These are phyloP conservation scores for Alternaria tenuissima DNA, from an alignment of 2,329 filamentous ascomycete species.

Conservation along the genomic window DNA sequence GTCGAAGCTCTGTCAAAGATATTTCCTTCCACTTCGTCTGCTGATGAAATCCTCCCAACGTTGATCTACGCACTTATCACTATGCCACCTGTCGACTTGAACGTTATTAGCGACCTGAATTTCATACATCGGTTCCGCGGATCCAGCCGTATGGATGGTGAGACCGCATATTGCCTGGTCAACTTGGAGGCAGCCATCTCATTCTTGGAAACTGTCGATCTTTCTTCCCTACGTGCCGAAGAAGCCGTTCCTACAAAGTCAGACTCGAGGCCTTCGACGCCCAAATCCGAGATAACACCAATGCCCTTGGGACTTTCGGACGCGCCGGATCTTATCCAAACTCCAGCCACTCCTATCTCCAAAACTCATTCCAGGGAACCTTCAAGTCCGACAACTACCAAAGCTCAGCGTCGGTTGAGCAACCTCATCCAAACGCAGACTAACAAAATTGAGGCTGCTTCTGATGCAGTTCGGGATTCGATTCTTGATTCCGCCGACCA, in stretches of 20 bases:
- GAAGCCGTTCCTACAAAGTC: conserved; percentile 69
- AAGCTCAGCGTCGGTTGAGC: conserved; percentile 79
- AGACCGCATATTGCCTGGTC: conserved; percentile 94
- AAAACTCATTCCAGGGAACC: conserved; percentile 33
- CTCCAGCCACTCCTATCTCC: conserved; percentile 46
- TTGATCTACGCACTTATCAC: conserved; percentile 96
- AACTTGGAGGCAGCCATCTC: conserved; percentile 95
- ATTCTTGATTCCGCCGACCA: conserved; percentile 86
- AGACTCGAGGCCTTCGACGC: conserved; percentile 58
- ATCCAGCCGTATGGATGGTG: conserved; percentile 85
- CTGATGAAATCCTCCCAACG: conserved; percentile 96
- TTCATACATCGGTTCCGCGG: conserved; percentile 94
- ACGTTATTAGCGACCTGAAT: conserved; percentile 91
- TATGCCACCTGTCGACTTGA: conserved; percentile 82
- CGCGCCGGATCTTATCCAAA: conserved; percentile 50
- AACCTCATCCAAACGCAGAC: conserved; percentile 86
- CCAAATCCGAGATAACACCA: conserved; percentile 48
- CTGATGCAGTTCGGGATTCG: conserved; percentile 75
- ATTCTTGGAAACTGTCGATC: conserved; percentile 93
- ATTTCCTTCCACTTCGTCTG: conserved; percentile 79
- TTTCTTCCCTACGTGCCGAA: conserved; percentile 85
- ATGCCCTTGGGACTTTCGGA: conserved; percentile 52
- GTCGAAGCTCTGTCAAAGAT: conserved; percentile 80
- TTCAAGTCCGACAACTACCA: conserved; percentile 50
- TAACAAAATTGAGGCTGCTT: conserved; percentile 80